Conservation (phyloP, 305 asterid species). For the Stenogyne calaminthoides region DNA sequence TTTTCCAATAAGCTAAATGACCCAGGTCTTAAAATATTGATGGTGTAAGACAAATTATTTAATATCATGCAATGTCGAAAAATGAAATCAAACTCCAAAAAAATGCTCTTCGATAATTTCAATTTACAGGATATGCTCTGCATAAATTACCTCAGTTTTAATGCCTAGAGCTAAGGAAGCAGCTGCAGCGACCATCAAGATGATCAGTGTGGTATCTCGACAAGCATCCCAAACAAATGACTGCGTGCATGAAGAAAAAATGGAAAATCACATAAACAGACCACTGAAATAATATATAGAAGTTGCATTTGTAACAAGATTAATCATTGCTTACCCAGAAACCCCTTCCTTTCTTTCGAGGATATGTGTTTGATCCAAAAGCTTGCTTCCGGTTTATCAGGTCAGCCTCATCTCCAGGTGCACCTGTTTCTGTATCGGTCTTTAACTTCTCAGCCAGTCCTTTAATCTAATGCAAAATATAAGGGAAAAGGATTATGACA, state of each 20-base stretch:
- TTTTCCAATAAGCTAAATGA: not conserved
- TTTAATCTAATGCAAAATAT: conserved; percentile 47
- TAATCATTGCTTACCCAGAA: conserved; percentile 53
- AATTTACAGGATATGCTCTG: not conserved
- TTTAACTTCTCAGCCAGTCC: conserved; percentile 69
- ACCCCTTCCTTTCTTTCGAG: conserved; percentile 88
- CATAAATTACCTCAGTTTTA: conserved; percentile 84
- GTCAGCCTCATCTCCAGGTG: conserved; percentile 70
- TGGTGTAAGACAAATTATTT: not conserved
- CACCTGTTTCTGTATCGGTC: conserved; percentile 67
- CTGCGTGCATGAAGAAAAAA: conserved; percentile 39
- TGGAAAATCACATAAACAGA: conserved; percentile 15
- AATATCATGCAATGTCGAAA: not conserved
- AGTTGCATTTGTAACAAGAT: conserved; percentile 9
- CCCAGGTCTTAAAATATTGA: not conserved
- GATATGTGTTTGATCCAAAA: conserved; percentile 95
- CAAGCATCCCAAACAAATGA: conserved; percentile 95
- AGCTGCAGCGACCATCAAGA: conserved; percentile 98
- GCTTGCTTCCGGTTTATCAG: conserved; percentile 54
- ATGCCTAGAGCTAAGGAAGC: conserved; percentile 97
- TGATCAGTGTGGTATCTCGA: conserved; percentile 84
- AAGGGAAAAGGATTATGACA: conserved; percentile 12
- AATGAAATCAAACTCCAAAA: not conserved
- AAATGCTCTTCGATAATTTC: not conserved
- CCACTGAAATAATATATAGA: conserved; percentile 2